These are phyloP conservation scores for Gynandropsis gynandra DNA, from an alignment of 345 rosid genomes.

Conservation along the genomic window DNA sequence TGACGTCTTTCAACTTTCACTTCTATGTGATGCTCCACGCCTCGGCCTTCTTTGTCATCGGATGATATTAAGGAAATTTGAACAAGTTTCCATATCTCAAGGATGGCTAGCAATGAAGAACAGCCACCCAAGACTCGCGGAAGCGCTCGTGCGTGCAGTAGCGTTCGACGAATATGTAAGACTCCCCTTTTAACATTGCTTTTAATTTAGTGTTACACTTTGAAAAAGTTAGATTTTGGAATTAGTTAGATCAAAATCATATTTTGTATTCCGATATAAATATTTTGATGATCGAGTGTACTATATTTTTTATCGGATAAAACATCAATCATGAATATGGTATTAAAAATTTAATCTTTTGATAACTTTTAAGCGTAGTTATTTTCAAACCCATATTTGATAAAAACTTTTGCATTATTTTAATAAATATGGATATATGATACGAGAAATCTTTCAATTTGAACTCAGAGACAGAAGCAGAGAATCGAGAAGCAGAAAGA, in stretches of 20 bases:
- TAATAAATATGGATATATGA: too few relatives aligned
- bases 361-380: too few relatives aligned
- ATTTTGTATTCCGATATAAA: too few relatives aligned
- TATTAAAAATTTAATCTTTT: too few relatives aligned
- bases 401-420: too few relatives aligned
- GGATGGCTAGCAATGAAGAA: constrained; percentile 73
- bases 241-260: too few relatives aligned
- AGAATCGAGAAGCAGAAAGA: constrained; percentile 48
- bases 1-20: constrained; percentile 74
- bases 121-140: constrained; percentile 70
- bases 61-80: constrained; percentile 45
- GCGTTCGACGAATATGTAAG: constrained; percentile 49
- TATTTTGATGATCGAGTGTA: too few relatives aligned
- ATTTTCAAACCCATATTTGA: too few relatives aligned
- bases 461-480: constrained; percentile 42
- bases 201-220: too few relatives aligned
- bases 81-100: constrained; percentile 40
- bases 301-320: too few relatives aligned
- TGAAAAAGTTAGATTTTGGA: too few relatives aligned
- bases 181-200: not conserved
- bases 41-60: constrained; percentile 61
- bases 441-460: not conserved
- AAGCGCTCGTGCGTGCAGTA: constrained; percentile 47
- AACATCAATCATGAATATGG: too few relatives aligned
- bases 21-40: constrained; percentile 78